Evolutionary conservation across 768 basidiomycete species (phyloP).

Genomic region (Megacollybia marginata): DNA sequence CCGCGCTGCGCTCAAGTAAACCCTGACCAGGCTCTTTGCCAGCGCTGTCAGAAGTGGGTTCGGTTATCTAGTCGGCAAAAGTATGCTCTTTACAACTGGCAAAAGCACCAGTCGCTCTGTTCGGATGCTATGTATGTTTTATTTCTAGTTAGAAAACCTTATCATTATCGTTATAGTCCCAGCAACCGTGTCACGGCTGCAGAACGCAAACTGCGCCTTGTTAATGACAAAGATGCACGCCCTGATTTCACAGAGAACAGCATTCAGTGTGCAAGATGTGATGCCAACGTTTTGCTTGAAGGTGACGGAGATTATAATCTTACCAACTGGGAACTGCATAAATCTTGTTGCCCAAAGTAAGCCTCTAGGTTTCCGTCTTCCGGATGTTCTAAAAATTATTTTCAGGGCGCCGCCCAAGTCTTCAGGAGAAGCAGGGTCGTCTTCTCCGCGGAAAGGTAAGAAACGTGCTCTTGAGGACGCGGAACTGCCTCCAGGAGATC

Average conservation of each 20-base stretch:
- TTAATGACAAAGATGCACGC: slow-evolving; percentile 60
- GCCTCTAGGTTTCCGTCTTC: slow-evolving; percentile 2
- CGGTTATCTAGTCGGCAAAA: slow-evolving; percentile 31
- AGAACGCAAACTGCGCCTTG: slow-evolving; percentile 51
- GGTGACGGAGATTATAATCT: slow-evolving; percentile 54
- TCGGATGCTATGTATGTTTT: slow-evolving; percentile 30
- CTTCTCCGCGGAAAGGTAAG: slow-evolving; percentile 1
- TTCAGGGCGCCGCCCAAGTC: not conserved
- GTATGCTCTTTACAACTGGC: slow-evolving; percentile 50
- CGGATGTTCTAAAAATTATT: not conserved
- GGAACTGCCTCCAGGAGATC: slow-evolving; percentile 24
- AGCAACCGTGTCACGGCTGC: slow-evolving; percentile 53
- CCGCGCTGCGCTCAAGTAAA: slow-evolving; percentile 41
- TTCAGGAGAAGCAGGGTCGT: not conserved
- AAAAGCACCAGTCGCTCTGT: slow-evolving; percentile 41
- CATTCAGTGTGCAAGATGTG: slow-evolving; percentile 50
- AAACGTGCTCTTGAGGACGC: slow-evolving; percentile 5
- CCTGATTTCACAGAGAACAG: slow-evolving; percentile 28
- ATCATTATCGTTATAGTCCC: slow-evolving; percentile 28
- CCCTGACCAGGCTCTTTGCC: slow-evolving; percentile 48
- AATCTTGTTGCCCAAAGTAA: slow-evolving; percentile 34
- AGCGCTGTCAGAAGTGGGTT: slow-evolving; percentile 59
- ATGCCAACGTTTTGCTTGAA: slow-evolving; percentile 32
- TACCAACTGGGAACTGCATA: slow-evolving; percentile 58
- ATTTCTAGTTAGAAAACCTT: not conserved